Evolutionary conservation across 352 stramenopile species (phyloP).

Genomic region (Phytopythium kandeliae): DNA sequence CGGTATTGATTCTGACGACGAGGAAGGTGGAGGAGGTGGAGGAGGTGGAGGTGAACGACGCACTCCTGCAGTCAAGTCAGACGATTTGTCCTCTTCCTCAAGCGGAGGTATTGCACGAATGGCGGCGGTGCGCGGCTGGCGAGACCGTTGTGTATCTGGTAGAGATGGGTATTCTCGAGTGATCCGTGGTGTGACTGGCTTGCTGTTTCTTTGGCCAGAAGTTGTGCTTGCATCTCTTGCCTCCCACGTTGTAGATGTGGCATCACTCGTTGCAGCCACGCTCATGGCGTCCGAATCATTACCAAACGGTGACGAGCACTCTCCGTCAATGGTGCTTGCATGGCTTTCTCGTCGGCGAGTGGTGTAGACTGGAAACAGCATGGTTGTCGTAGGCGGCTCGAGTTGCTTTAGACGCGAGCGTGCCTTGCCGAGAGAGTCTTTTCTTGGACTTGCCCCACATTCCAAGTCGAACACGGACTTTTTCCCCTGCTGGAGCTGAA

Average conservation of each 20-base stretch:
- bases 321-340: background rate
- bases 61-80: background rate
- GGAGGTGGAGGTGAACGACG: background rate
- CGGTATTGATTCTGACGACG: background rate
- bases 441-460: background rate
- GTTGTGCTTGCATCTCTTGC: background rate
- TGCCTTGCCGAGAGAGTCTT: background rate
- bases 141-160: background rate
- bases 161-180: background rate
- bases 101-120: background rate
- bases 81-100: constrained; percentile 2
- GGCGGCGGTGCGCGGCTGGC: background rate
- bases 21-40: background rate
- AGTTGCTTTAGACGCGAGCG: background rate
- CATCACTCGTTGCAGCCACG: constrained; percentile 1
- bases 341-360: background rate
- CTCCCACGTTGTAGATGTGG: background rate
- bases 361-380: background rate
- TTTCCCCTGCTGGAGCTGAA: background rate
- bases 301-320: background rate
- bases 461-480: background rate
- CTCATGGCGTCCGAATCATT: constrained; percentile 2
- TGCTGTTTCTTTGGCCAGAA: background rate
- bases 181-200: background rate
- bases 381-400: background rate